Evolutionary conservation across 208 protist genomes (phyloP).

Genomic region (Balamuthia mandrillaris): DNA sequence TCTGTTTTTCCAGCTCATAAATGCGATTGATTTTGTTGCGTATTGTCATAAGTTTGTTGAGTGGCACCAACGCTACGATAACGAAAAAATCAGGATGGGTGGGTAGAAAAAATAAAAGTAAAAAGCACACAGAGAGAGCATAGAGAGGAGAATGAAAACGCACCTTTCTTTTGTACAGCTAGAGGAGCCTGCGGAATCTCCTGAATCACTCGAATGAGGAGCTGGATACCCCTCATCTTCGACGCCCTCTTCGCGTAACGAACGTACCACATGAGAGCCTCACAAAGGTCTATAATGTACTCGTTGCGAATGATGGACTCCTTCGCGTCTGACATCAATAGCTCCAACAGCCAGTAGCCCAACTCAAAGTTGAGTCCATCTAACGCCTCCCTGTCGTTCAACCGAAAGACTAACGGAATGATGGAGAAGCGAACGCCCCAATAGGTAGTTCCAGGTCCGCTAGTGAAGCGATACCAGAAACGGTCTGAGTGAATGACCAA

Average conservation of each 20-base stretch:
- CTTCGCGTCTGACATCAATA: background rate
- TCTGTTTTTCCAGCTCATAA: background rate
- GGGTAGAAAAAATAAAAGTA: too few species aligned
- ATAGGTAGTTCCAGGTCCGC: background rate
- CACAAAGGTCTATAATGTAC: background rate
- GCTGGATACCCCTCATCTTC: background rate
- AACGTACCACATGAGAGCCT: background rate
- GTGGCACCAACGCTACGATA: too few species aligned
- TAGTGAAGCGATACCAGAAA: conserved; percentile 38
- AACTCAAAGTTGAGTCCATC: conserved; percentile 37
- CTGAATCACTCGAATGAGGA: background rate
- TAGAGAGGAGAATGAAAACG: too few species aligned
- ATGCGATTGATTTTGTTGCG: background rate
- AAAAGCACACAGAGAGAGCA: too few species aligned
- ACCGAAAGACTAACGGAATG: background rate
- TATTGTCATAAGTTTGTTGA: background rate
- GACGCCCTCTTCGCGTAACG: background rate
- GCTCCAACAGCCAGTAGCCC: conserved; percentile 13
- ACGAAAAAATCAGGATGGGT: too few species aligned
- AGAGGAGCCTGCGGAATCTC: background rate
- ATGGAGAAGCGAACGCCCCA: conserved; percentile 30
- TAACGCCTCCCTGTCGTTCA: conserved; percentile 36
- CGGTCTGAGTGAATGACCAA: conserved; percentile 4
- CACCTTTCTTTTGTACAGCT: background rate
- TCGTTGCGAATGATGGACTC: background rate